Percentiles rank a stretch among this genome's conserved stretches.
These are phyloP conservation scores for Diatrype stigma DNA, from an alignment of 2,329 filamentous ascomycete species.

Conservation along the genomic window DNA sequence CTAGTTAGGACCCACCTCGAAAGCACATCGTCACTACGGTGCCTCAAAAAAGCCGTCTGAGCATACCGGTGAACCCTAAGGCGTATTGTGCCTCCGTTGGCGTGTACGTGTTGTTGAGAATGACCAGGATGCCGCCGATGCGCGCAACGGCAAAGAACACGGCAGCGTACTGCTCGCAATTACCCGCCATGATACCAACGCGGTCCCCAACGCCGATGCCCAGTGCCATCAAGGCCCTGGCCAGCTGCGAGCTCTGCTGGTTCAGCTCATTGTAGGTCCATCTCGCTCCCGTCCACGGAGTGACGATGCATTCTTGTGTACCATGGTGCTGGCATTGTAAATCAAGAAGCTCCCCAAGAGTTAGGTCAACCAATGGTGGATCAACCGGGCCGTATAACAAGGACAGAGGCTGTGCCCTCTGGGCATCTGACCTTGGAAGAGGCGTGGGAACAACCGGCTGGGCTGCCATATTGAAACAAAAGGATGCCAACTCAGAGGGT, in stretches of 20 bases:
- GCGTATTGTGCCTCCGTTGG: slow-evolving; percentile 68
- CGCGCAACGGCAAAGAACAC: slow-evolving; percentile 70
- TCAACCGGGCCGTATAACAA: slow-evolving; percentile 65
- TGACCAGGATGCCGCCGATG: slow-evolving; percentile 66
- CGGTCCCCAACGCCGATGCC: slow-evolving; percentile 66
- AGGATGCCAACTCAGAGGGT: neutral
- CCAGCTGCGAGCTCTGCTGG: slow-evolving; percentile 56
- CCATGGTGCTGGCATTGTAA: slow-evolving; percentile 65
- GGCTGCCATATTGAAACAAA: slow-evolving; percentile 22
- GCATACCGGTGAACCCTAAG: slow-evolving; percentile 62
- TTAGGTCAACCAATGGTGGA: slow-evolving; percentile 66
- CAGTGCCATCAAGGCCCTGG: slow-evolving; percentile 62
- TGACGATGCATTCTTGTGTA: slow-evolving; percentile 64
- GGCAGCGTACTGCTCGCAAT: slow-evolving; percentile 77
- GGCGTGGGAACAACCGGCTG: slow-evolving; percentile 14
- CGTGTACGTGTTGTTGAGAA: slow-evolving; percentile 80
- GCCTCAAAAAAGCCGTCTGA: no score
- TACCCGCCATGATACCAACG: slow-evolving; percentile 70
- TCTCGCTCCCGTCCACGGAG: slow-evolving; percentile 70
- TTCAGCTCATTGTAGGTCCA: slow-evolving; percentile 68
- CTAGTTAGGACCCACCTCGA: no score
- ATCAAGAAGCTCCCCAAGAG: slow-evolving; percentile 67
- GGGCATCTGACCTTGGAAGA: slow-evolving; percentile 11
- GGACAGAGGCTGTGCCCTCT: slow-evolving; percentile 43
- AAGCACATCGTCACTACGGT: no score